These are phyloP conservation scores for Colletotrichum melonis DNA, from an alignment of 2,329 filamentous ascomycete species.

Conservation along the genomic window DNA sequence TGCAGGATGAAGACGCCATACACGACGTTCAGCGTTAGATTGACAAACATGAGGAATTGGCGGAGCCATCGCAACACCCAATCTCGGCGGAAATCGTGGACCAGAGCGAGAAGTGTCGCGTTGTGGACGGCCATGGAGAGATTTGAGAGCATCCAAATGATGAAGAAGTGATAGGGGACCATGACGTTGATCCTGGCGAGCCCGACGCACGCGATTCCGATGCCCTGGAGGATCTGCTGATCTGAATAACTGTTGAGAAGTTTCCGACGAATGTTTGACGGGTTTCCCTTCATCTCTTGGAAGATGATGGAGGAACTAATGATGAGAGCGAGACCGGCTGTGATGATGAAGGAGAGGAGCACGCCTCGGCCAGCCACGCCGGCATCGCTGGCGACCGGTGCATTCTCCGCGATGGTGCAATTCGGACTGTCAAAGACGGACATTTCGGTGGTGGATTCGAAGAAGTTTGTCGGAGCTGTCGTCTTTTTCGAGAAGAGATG, in stretches of 20 bases:
- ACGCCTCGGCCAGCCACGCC: conserved; percentile 69
- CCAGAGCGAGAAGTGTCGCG: conserved; percentile 71
- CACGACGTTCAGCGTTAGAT: conserved; percentile 67
- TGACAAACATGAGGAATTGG: conserved; percentile 74
- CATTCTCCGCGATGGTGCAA: conserved; percentile 37
- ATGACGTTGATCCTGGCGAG: conserved; percentile 69
- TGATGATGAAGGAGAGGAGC: conserved; percentile 75
- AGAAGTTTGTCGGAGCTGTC: neutral
- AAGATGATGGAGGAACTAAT: conserved; percentile 68
- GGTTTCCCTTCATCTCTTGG: conserved; percentile 59
- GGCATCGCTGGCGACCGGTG: conserved; percentile 63
- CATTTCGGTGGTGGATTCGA: neutral
- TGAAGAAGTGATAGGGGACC: conserved; percentile 77
- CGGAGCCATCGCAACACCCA: conserved; percentile 75
- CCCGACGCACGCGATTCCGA: conserved; percentile 74
- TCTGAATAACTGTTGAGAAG: conserved; percentile 74
- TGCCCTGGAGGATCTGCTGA: conserved; percentile 76
- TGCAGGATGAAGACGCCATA: conserved; percentile 68
- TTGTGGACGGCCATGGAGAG: conserved; percentile 75
- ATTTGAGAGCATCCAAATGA: conserved; percentile 75
- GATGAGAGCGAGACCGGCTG: conserved; percentile 66
- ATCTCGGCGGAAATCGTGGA: conserved; percentile 74
- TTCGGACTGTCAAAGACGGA: conserved; percentile 14
- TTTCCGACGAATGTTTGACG: conserved; percentile 69
- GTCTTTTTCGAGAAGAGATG: too few species aligned